phyloP scores from a whole-genome alignment of 1,139 yeast species.

The Candida neerlandica region DNA sequence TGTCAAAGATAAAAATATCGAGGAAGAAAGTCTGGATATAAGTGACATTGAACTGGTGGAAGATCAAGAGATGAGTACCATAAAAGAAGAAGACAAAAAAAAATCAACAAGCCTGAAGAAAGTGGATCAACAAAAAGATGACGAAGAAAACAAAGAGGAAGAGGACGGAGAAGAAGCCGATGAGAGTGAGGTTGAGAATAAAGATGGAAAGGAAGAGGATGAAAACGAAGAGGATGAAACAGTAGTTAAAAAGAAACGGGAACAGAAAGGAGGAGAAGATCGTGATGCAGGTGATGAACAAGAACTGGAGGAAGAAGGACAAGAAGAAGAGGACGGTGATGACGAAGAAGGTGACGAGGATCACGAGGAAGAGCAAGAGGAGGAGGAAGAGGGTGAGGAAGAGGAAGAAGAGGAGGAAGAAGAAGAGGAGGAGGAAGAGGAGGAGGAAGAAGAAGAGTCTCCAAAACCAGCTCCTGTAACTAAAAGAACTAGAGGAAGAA shows the following conservation, averaged over 20 bases:
- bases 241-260: slow-evolving; percentile 14
- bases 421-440: slow-evolving; percentile 20
- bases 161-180: slow-evolving; percentile 5
- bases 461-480: slow-evolving; percentile 12
- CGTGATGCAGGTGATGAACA: slow-evolving; percentile 16
- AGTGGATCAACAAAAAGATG: background rate
- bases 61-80: slow-evolving; percentile 2
- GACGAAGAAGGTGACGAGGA: slow-evolving; percentile 16
- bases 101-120: slow-evolving; percentile 9
- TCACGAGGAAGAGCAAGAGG: slow-evolving; percentile 15
- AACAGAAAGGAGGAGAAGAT: slow-evolving; percentile 15
- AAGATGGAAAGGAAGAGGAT: slow-evolving; percentile 8
- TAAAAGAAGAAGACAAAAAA: slow-evolving; percentile 13
- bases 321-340: slow-evolving; percentile 5
- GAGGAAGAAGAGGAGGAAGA: slow-evolving; percentile 12
- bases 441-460: slow-evolving; percentile 21
- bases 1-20: slow-evolving; percentile 2
- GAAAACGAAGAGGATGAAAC: slow-evolving; percentile 6
- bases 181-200: slow-evolving; percentile 14
- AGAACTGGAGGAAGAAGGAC: slow-evolving; percentile 16
- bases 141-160: background rate
- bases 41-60: background rate
- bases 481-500: slow-evolving; percentile 20
- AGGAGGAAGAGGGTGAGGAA: slow-evolving; percentile 16
- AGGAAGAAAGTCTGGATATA: background rate